Base-by-base conservation (phyloP, 768 basidiomycete genomes). In the Pisolithus sp. region DNA sequence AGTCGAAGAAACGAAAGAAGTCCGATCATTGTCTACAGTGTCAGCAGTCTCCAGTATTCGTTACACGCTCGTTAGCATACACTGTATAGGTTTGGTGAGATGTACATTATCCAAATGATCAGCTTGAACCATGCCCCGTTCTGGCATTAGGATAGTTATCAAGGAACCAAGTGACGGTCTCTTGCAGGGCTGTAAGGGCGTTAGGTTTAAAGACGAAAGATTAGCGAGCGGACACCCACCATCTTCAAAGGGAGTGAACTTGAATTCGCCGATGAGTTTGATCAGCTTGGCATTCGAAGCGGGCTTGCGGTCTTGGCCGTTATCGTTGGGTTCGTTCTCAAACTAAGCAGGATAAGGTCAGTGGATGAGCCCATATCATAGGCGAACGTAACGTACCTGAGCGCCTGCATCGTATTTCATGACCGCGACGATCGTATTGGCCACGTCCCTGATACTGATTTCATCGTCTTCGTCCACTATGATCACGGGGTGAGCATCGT, bases 291-390 rank as follows among this genome's bases (percentile, higher is more conserved):
- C 82, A 71, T 98, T 98, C 36, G 91, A 92, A 17, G 94, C 94
- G 0, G 94, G 93, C 71, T 97, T 97, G 59, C 93, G 85, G 79
- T 85, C 94, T 68, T 97, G 94, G 1, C 95, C 93, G 61, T 98
- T 95, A 8, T 93, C 82, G 48, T 82, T 58, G 36, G 53, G 12
- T 49, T 68, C 59, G 51, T 69, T 81, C 69, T 96, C 92, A 68
- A 93, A 96, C 89, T 92, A 58, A 15, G 47, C n/a, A 36, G 47
- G 13, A 20, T 24, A 8, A 26, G 10, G 4, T 48, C 49, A 42
- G 26, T 31, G 17, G 52, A 10, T 6, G 18, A 10, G 15, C 13
- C 21, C 38, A 17, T 28, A 4, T 7, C 15, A 36, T 18, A 37
- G 36, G 31, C 20, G 10, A 43, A 38, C 28, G 36, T 18, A 18